phyloP scores from a whole-genome alignment of 257 asterid species.

The Penstemon barbatus region DNA sequence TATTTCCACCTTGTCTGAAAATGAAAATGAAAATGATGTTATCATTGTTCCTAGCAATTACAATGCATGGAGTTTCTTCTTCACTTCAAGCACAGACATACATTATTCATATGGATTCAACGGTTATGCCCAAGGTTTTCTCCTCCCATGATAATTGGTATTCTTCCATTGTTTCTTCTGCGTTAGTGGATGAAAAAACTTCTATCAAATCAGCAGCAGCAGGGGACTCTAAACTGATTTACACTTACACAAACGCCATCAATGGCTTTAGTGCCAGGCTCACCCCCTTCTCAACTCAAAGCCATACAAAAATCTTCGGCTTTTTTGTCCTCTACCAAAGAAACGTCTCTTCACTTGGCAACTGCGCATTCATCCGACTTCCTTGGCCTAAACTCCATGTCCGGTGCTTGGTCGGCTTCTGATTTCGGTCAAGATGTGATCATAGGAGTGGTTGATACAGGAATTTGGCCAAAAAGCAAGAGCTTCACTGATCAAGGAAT shows the following conservation, averaged over 20 bases:
- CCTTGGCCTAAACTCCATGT: conserved; percentile 41
- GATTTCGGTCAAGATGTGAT: conserved; percentile 47
- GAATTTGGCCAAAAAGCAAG: conserved; percentile 55
- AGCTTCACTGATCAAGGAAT: conserved; percentile 47
- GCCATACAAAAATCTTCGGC: conserved; percentile 34
- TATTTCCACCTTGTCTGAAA: no score
- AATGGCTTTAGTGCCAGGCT: conserved; percentile 51
- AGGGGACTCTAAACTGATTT: conserved; percentile 32
- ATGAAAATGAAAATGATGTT: no score
- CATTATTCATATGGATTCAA: conserved; percentile 46
- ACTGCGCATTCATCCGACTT: conserved; percentile 45
- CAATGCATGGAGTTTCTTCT: no score
- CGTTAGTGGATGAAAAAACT: conserved; percentile 11
- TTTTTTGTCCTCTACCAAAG: conserved; percentile 37
- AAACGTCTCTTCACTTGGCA: conserved; percentile 31
- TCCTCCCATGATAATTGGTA: conserved; percentile 44
- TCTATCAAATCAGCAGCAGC: not conserved
- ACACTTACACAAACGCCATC: conserved; percentile 41
- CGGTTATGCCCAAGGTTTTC: conserved; percentile 46
- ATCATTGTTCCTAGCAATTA: no score
- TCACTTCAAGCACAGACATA: no score
- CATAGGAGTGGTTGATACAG: conserved; percentile 46
- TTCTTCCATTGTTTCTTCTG: conserved; percentile 32
- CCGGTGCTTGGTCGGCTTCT: conserved; percentile 47
- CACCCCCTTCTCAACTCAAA: conserved; percentile 37